Evolutionary conservation across 331 rosid species (phyloP).

Genomic region (Dryas integrifolia): DNA sequence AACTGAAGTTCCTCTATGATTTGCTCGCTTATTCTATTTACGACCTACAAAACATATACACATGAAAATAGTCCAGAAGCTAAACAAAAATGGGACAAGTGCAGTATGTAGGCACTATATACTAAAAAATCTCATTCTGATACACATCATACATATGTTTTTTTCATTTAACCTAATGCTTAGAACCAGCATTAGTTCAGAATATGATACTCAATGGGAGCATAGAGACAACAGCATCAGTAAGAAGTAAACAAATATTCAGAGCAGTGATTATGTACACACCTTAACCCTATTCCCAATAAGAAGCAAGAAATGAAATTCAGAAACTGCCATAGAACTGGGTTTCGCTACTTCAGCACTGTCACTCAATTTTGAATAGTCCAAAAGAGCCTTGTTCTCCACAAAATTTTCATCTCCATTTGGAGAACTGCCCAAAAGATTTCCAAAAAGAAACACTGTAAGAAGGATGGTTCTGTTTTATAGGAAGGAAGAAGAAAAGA

Average conservation of each 20-base stretch:
- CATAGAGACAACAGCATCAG: background rate
- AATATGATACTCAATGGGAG: background rate
- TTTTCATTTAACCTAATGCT: background rate
- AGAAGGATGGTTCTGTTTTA: conserved; percentile 1
- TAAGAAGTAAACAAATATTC: background rate
- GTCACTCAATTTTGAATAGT: conserved; percentile 70
- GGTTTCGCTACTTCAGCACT: conserved; percentile 72
- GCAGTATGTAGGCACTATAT: conserved; percentile 12
- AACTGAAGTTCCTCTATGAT: conserved; percentile 94
- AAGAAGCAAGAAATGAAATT: conserved; percentile 92
- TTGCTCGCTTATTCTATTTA: conserved; percentile 90
- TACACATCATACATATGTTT: background rate
- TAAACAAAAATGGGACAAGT: conserved; percentile 3
- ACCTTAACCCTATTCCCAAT: conserved; percentile 92
- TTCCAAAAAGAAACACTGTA: conserved; percentile 12
- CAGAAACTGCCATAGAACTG: conserved; percentile 86
- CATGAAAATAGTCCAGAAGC: conserved; percentile 28
- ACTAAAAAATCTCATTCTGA: conserved; percentile 3
- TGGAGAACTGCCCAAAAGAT: conserved; percentile 47
- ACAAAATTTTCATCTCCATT: conserved; percentile 90
- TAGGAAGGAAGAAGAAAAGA: conserved; percentile 17
- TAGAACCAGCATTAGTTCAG: conserved; percentile 3
- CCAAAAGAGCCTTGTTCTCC: conserved; percentile 88
- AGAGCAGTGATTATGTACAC: conserved; percentile 26
- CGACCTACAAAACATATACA: conserved; percentile 57